Conservation (phyloP, 768 basidiomycete species). For the Royoungia palumana region DNA sequence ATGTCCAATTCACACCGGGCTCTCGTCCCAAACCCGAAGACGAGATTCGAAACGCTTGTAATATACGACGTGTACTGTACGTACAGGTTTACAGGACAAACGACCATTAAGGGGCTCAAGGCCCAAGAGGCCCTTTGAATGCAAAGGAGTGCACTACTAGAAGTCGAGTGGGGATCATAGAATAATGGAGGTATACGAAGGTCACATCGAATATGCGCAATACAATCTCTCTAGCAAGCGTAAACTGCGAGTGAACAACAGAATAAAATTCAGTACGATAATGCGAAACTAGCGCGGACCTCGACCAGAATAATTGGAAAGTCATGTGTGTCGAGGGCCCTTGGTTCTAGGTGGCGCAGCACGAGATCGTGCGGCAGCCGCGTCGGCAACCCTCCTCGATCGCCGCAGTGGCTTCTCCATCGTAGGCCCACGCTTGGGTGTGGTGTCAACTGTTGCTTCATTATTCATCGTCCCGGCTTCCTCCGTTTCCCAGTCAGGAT, state of each 20-base stretch:
- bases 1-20: too few species aligned
- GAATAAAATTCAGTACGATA: slow-evolving; percentile 10
- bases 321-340: slow-evolving; percentile 27
- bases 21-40: too few species aligned
- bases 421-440: background rate
- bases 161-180: slow-evolving; percentile 25
- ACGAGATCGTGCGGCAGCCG: slow-evolving; percentile 48
- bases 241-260: slow-evolving; percentile 4
- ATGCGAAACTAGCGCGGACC: background rate
- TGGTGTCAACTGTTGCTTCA: slow-evolving; percentile 9
- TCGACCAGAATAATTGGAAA: background rate
- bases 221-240: slow-evolving; percentile 27
- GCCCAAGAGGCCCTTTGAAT: slow-evolving; percentile 1
- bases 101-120: background rate
- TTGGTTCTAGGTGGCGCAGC: slow-evolving; percentile 33
- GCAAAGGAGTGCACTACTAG: slow-evolving; percentile 5
- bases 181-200: slow-evolving; percentile 25
- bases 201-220: slow-evolving; percentile 13
- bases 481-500: slow-evolving; percentile 51
- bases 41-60: slow-evolving; percentile 5
- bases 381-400: slow-evolving; percentile 68
- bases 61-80: slow-evolving; percentile 14
- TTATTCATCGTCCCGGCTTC: slow-evolving; percentile 19
- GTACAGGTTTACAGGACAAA: background rate
- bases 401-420: slow-evolving; percentile 31